phyloP scores from a whole-genome alignment of 2,329 filamentous ascomycete genomes.

The Fusarium kyushuense region DNA sequence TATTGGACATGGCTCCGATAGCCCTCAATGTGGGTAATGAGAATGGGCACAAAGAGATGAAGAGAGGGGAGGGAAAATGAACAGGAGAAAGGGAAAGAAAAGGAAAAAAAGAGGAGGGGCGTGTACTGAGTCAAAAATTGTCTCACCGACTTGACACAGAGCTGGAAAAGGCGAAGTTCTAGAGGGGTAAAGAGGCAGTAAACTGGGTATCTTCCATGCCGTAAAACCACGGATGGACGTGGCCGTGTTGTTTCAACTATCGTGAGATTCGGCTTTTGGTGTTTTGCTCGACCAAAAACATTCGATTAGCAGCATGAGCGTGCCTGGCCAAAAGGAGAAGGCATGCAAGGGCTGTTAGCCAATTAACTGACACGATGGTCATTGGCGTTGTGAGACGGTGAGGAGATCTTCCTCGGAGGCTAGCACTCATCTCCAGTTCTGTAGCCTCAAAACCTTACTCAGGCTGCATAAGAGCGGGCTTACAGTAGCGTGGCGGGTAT shows the following conservation, averaged over 20 bases:
- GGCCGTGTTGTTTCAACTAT: constrained; percentile 18
- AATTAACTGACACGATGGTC: constrained; percentile 39
- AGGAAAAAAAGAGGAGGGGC: constrained; percentile 21
- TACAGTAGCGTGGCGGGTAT: constrained; percentile 36
- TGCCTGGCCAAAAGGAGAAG: constrained; percentile 35
- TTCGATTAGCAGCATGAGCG: constrained; percentile 7
- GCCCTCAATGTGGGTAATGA: constrained; percentile 28
- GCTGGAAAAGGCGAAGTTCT: constrained; percentile 1
- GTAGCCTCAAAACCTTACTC: constrained; percentile 23
- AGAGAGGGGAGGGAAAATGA: constrained; percentile 34
- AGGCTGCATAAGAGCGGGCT: constrained; percentile 41
- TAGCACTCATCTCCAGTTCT: constrained; percentile 33
- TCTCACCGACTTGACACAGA: constrained; percentile 23
- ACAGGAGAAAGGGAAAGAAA: constrained; percentile 1
- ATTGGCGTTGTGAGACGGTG: constrained; percentile 18
- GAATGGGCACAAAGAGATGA: constrained; percentile 28
- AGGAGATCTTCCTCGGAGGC: constrained; percentile 28
- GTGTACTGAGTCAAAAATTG: constrained; percentile 16
- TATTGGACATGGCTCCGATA: constrained; percentile 32
- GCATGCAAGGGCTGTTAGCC: constrained; percentile 34
- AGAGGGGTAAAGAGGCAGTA: background rate
- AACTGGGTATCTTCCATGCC: background rate
- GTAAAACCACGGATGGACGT: background rate
- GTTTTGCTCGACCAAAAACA: constrained; percentile 21
- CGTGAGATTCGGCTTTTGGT: constrained; percentile 30